Base-by-base conservation (phyloP, 1,139 yeast species). In the Kodamaea arcana region DNA sequence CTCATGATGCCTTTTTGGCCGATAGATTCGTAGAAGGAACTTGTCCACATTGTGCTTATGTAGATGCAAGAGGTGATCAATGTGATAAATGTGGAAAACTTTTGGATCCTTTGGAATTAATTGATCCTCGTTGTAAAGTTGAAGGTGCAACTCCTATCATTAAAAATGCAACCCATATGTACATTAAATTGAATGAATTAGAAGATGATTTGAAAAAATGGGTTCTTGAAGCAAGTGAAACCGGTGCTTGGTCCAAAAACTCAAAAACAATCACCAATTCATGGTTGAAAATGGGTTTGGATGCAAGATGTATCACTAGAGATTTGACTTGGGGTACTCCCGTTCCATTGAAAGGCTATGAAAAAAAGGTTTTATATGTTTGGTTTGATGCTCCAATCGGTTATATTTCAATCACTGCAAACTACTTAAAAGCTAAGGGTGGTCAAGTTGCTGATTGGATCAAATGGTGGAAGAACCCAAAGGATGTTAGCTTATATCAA, bases 311-410 rank as follows among this genome's bases (percentile, higher is more conserved):
- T 68, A 94, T 92, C 56, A 92, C 98, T 14, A 81, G 99, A 67
- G 99, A 92, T 60, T 75, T 92, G 57, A 80, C 80, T 35, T 92
- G 99, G 99, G 99, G 99, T 57, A 88, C 96, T 8, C 97, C 97
- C 3, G 97, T 92, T 23, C 98, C 98, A 33, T 67, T 85, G 46
- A 80, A 84, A 46, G 80, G 78, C 30, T 92, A 74, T 65, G 79
- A 83, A 47, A 81, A 87, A 34, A 92, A 92, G 65, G 98, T 92
- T 12, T 70, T 92, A 54, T 92, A 92, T 55, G 99, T 92, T 41
- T 92, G 99, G 99, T 92, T 92, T 50, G 99, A 92, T 65, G 99
- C 99, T 30, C 78, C 96, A 31, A 90, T 92, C 49, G 99, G 99
- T 29, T 92, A 92, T 58, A 80, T 90, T 43, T 87, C 97, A 35